phyloP scores from a whole-genome alignment of 108 stramenopile genomes.

The Cafeteria roenbergensis region DNA sequence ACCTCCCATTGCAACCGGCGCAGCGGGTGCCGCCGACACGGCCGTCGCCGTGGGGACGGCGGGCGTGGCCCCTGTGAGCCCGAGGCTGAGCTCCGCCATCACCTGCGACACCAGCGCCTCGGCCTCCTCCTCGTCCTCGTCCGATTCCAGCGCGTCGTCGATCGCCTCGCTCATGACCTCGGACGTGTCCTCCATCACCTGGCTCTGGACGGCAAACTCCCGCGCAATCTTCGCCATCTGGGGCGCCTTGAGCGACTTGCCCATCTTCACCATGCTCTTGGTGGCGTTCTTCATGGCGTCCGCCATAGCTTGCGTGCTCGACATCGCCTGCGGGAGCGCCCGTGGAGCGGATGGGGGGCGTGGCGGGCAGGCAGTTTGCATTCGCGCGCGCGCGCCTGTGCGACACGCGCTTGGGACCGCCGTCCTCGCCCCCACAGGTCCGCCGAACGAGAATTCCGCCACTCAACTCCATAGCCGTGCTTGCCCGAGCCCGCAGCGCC shows the following conservation, averaged over 20 bases:
- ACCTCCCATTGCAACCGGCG: too few species aligned
- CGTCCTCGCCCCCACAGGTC: too few species aligned
- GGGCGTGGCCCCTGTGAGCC: too few species aligned
- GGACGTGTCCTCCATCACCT: conserved; percentile 35
- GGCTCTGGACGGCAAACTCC: conserved; percentile 37
- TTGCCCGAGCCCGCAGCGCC: not conserved
- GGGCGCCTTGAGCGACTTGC: conserved; percentile 27
- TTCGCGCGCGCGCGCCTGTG: not conserved
- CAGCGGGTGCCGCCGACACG: too few species aligned
- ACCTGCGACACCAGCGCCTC: conserved; percentile 38
- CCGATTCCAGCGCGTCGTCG: conserved; percentile 43
- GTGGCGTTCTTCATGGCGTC: conserved; percentile 30
- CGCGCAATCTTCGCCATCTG: conserved; percentile 28
- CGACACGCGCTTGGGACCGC: not conserved
- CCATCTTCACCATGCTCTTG: conserved; percentile 33
- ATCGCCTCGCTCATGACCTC: conserved; percentile 43
- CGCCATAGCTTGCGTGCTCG: conserved; percentile 16
- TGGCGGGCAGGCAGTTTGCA: not conserved
- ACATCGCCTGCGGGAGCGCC: not conserved
- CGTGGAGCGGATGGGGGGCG: not conserved
- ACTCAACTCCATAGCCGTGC: not conserved
- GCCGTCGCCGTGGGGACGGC: too few species aligned
- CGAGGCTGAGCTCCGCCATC: conserved; percentile 35
- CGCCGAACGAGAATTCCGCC: not conserved
- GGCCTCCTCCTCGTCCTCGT: conserved; percentile 44